Evolutionary conservation across 192 early-diverging fungal genomes (phyloP), one percentile per base, ranked within the genome.

Genomic region (Haplosporangium gracile): DNA sequence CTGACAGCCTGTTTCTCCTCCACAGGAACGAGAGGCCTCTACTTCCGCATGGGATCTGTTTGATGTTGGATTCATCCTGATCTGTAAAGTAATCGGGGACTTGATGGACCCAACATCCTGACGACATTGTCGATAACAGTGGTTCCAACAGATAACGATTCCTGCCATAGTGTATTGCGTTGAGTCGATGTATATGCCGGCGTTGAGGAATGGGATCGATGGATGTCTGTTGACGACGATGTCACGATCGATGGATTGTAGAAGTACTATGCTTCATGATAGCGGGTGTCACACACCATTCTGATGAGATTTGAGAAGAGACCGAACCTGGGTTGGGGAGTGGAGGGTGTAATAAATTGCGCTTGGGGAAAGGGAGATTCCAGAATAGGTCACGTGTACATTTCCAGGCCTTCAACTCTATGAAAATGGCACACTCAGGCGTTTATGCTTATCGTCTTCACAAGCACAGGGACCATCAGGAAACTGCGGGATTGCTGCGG

Each of bases 211-310:
- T 34, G 60, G 60, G 60, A 65, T 71, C 10, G 70, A 42, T 42
- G 70, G 70, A 42, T 71, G 29, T 10, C 45, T 5, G 55, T 51
- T 51, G 49, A 15, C 70, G 72, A 80, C 74, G 72, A 65, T 65
- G 60, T 65, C 60, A 29, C 60, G 79, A 80, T 80, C 79, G 78
- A 80, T 80, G 72, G 79, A 80, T 80, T 72, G 55, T 39, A n/a
- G 24, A 34, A 60, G 60, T 74, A 73, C 78, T 72, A 68, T 74
- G 60, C 68, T 74, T 60, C 72, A 80, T 80, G 78, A 80, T 80
- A 80, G 72, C 65, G 53, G 60, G 60, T 63, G 36, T 71, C 38
- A 71, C 70, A 42, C 38, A 71, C 70, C 70, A 71, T 71, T 71
- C 70, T 71, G 70, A 71, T 71, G 70, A 71, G 70, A 71, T 71